These are phyloP conservation scores for Hordeum pubiflorum DNA, from an alignment of 202 grass and related monocot genomes.

Conservation along the genomic window DNA sequence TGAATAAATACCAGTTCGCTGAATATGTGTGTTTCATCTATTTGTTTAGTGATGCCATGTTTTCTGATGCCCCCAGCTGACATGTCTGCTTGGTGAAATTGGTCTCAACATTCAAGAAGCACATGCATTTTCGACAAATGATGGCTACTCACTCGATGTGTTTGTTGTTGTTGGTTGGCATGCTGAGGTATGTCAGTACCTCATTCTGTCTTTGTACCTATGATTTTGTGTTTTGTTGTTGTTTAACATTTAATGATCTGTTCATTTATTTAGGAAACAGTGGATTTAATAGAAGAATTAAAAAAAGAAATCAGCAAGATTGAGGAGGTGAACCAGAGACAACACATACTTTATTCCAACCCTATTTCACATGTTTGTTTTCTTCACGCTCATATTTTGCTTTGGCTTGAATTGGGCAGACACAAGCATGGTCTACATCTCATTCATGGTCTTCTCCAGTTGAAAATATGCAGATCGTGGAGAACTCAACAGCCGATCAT, in stretches of 20 bases:
- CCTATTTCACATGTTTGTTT: constrained; percentile 26
- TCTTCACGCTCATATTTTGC: constrained; percentile 29
- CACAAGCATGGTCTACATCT: constrained; percentile 56
- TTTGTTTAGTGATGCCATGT: constrained; percentile 13
- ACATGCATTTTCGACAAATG: constrained; percentile 95
- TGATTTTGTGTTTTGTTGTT: background rate
- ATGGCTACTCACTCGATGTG: constrained; percentile 89
- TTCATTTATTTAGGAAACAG: constrained; percentile 58
- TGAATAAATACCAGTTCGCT: background rate
- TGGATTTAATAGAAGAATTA: constrained; percentile 54
- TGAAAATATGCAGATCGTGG: constrained; percentile 55
- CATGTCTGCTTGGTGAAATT: constrained; percentile 79
- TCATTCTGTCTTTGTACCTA: background rate
- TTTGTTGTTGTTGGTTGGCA: constrained; percentile 96
- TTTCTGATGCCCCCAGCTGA: constrained; percentile 49
- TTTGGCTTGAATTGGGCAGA: constrained; percentile 45
- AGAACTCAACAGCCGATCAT: constrained; percentile 41
- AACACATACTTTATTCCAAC: background rate
- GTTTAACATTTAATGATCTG: constrained; percentile 7
- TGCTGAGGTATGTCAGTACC: constrained; percentile 51
- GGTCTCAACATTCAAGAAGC: constrained; percentile 98
- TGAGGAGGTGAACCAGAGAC: constrained; percentile 42
- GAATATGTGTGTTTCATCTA: background rate
- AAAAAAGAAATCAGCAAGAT: constrained; percentile 64
- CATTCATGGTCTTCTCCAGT: constrained; percentile 63